These are phyloP conservation scores for Trichoderma sp. DNA, from an alignment of 2,329 filamentous ascomycete genomes.

Conservation along the genomic window DNA sequence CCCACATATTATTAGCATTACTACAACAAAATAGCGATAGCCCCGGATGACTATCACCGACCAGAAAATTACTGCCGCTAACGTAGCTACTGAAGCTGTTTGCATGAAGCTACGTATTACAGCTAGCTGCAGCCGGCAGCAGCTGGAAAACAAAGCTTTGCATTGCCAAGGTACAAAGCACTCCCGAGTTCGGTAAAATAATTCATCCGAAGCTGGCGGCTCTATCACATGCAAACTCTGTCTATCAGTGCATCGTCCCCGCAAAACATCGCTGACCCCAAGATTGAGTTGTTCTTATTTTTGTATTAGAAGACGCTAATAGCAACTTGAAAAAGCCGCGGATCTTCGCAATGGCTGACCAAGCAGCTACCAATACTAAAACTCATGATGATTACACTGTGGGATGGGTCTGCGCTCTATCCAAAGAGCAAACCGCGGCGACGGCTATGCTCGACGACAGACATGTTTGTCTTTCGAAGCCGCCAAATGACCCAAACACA, in stretches of 20 bases:
- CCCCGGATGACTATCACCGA: no score
- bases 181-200: neutral
- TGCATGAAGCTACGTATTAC: no score
- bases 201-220: neutral
- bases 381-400: neutral
- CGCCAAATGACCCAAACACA: neutral
- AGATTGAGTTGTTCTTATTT: neutral
- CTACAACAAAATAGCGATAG: no score
- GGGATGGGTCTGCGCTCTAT: neutral
- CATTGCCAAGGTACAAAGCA: no score
- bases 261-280: neutral
- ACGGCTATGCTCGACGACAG: neutral
- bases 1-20: no score
- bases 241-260: neutral
- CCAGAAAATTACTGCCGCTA: no score
- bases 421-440: neutral
- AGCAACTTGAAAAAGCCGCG: neutral
- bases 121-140: no score
- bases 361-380: neutral
- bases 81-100: no score
- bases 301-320: no score
- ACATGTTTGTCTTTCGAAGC: neutral
- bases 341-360: neutral
- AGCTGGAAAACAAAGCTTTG: no score
- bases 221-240: no score